Conservation (phyloP, 371 early-diverging fungal genomes). For the Amoeboaphelidium occidentale region DNA sequence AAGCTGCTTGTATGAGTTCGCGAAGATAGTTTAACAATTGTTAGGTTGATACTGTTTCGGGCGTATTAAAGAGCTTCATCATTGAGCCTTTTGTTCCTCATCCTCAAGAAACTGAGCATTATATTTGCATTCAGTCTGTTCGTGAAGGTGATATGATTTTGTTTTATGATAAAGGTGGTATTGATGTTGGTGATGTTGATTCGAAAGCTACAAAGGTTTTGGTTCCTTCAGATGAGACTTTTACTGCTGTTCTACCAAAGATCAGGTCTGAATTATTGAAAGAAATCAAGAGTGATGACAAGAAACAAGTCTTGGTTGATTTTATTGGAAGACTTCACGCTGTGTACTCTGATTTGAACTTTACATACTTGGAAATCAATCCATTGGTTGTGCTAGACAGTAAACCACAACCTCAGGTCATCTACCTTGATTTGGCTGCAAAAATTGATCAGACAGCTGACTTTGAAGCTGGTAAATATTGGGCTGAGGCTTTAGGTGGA, state of each 20-base stretch:
- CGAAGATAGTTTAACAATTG: not conserved
- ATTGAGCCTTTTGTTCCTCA: constrained; percentile 92
- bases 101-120: constrained; percentile 69
- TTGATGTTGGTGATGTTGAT: constrained; percentile 95
- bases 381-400: constrained; percentile 77
- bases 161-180: constrained; percentile 92
- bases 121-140: constrained; percentile 81
- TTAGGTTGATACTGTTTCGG: constrained; percentile 55
- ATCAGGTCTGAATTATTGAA: constrained; percentile 3
- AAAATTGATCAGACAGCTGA: constrained; percentile 96
- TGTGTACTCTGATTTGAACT: constrained; percentile 83
- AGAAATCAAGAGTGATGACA: constrained; percentile 5
- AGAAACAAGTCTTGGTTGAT: constrained; percentile 42
- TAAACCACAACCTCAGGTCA: constrained; percentile 32
- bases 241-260: constrained; percentile 18
- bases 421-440: constrained; percentile 84
- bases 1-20: constrained; percentile 4
- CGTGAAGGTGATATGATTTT: constrained; percentile 84
- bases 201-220: constrained; percentile 69
- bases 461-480: constrained; percentile 57
- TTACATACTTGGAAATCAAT: constrained; percentile 95
- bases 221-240: constrained; percentile 34
- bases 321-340: constrained; percentile 75
- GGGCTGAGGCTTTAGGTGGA: constrained; percentile 24
- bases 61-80: constrained; percentile 72